Evolutionary conservation across 768 basidiomycete species (phyloP).

Genomic region (Sarcodon aspratus): DNA sequence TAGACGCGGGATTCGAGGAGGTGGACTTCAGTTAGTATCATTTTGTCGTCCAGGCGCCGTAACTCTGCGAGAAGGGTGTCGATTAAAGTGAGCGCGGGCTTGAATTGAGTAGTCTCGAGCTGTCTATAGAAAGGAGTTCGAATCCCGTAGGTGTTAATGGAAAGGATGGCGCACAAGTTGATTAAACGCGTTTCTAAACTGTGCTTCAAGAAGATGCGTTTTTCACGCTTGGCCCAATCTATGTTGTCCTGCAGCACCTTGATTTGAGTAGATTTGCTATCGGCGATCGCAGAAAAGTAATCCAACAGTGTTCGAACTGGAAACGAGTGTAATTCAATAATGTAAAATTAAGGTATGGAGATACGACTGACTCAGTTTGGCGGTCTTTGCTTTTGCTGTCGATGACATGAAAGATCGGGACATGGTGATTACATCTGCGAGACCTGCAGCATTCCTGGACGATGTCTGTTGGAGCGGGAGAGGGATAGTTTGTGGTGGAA

Average conservation of each 20-base stretch:
- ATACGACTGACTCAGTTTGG: slow-evolving; percentile 70
- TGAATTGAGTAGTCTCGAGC: slow-evolving; percentile 66
- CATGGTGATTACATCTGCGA: slow-evolving; percentile 78
- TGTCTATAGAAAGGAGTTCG: slow-evolving; percentile 31
- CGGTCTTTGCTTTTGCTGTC: slow-evolving; percentile 96
- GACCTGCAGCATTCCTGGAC: slow-evolving; percentile 67
- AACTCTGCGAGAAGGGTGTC: slow-evolving; percentile 86
- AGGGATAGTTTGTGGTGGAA: not conserved
- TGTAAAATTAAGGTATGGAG: not conserved
- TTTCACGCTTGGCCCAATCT: slow-evolving; percentile 84
- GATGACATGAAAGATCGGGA: slow-evolving; percentile 80
- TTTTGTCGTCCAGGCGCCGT: slow-evolving; percentile 91
- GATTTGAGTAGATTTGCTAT: slow-evolving; percentile 68
- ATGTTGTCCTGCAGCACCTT: slow-evolving; percentile 84
- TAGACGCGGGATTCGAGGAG: slow-evolving; percentile 88
- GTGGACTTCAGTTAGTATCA: slow-evolving; percentile 95
- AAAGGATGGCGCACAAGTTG: slow-evolving; percentile 37
- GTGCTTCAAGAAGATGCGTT: slow-evolving; percentile 93
- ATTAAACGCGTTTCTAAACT: slow-evolving; percentile 84
- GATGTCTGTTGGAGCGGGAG: not conserved
- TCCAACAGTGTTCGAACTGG: slow-evolving; percentile 92
- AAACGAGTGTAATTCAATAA: not conserved
- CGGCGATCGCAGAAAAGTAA: slow-evolving; percentile 72
- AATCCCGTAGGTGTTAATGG: not conserved
- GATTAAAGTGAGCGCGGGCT: slow-evolving; percentile 70